Percentiles rank a stretch among this genome's conserved stretches.
phyloP scores from a whole-genome alignment of 257 asterid genomes.

The Scutellaria minor region DNA sequence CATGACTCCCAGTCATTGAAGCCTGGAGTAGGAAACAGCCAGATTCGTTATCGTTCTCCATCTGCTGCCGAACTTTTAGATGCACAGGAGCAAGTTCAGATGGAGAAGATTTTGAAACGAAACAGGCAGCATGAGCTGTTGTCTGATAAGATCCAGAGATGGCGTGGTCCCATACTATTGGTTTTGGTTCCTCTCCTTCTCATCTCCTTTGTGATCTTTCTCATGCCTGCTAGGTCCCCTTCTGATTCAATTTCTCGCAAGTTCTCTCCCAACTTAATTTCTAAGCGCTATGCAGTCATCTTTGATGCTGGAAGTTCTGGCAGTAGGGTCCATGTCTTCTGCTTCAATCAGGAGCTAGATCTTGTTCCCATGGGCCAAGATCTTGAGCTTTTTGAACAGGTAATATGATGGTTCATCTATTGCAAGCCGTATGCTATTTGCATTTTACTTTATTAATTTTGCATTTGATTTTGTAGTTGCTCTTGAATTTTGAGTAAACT shows the following conservation, averaged over 20 bases:
- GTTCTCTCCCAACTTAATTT: constrained; percentile 47
- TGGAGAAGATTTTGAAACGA: constrained; percentile 76
- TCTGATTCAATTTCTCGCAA: constrained; percentile 48
- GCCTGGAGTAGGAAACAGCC: constrained; percentile 79
- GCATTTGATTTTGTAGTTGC: not conserved
- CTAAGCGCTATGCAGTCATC: constrained; percentile 69
- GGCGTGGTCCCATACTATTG: constrained; percentile 70
- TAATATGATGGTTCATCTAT: constrained; percentile 25
- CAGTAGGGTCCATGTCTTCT: constrained; percentile 87
- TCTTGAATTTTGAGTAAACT: constrained; percentile 7
- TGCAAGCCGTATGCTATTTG: not conserved
- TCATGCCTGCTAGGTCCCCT: constrained; percentile 46
- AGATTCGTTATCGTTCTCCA: constrained; percentile 95
- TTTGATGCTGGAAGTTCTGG: constrained; percentile 97
- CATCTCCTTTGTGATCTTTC: constrained; percentile 50
- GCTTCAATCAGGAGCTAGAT: constrained; percentile 70
- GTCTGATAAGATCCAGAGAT: constrained; percentile 69
- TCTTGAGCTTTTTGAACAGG: constrained; percentile 80
- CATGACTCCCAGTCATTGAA: constrained; percentile 55
- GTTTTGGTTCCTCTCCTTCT: constrained; percentile 68
- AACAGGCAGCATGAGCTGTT: constrained; percentile 53
- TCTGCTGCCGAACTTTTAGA: constrained; percentile 88
- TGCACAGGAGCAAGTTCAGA: constrained; percentile 63
- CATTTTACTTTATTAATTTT: not conserved
- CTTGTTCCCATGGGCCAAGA: constrained; percentile 82